Conservation (phyloP, 2,329 filamentous ascomycete genomes). For the Venturia effusa region DNA sequence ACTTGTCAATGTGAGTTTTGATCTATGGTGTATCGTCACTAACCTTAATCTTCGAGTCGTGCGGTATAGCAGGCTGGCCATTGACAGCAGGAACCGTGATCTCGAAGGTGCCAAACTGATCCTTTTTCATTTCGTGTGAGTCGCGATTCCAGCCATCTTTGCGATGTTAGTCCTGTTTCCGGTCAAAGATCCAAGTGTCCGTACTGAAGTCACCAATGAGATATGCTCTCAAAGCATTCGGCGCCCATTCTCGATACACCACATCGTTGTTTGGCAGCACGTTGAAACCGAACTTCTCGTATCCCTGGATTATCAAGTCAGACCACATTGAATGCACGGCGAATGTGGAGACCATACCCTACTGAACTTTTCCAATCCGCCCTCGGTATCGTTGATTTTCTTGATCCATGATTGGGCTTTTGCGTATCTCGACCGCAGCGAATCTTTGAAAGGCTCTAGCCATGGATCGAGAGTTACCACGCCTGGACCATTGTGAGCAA, state of each 20-base stretch:
- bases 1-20: not conserved
- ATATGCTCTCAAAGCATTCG: constrained; percentile 73
- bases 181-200: constrained; percentile 20
- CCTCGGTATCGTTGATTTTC: constrained; percentile 70
- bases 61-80: constrained; percentile 69
- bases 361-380: constrained; percentile 85
- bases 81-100: constrained; percentile 62
- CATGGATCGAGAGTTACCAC: constrained; percentile 82
- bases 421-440: constrained; percentile 63
- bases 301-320: constrained; percentile 49
- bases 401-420: constrained; percentile 82
- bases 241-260: constrained; percentile 90
- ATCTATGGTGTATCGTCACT: constrained; percentile 13
- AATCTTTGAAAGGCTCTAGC: constrained; percentile 72
- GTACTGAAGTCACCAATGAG: constrained; percentile 91
- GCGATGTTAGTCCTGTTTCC: constrained; percentile 15
- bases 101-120: constrained; percentile 78
- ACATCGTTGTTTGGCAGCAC: constrained; percentile 75
- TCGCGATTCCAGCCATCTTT: constrained; percentile 76
- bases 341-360: constrained; percentile 42
- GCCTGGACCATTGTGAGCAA: constrained; percentile 40
- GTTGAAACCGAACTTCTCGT: constrained; percentile 77
- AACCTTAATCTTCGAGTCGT: constrained; percentile 96
- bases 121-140: constrained; percentile 78
- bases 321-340: not conserved